Evolutionary conservation across 768 basidiomycete species (phyloP).

Genomic region (Pleurotus ostreatus): DNA sequence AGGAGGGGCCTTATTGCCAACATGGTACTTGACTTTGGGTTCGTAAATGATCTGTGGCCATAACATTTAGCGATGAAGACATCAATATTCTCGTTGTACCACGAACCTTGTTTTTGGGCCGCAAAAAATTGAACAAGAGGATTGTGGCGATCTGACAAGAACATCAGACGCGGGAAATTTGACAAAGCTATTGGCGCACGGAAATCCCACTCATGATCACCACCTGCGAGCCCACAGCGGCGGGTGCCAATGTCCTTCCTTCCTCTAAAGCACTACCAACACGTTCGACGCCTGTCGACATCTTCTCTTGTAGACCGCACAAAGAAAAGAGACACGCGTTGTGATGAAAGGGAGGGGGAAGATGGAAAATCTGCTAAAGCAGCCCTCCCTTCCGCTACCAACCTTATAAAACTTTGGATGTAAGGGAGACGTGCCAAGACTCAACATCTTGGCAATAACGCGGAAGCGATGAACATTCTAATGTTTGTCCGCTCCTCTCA

Average conservation of each 20-base stretch:
- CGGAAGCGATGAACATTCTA: too few species aligned
- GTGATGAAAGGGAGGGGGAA: background rate
- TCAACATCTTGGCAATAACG: too few species aligned
- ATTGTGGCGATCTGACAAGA: slow-evolving; percentile 44
- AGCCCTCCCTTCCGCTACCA: background rate
- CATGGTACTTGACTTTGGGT: slow-evolving; percentile 90
- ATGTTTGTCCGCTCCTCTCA: too few species aligned
- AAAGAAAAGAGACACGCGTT: too few species aligned
- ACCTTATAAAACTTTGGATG: background rate
- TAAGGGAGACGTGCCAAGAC: too few species aligned
- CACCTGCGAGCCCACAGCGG: slow-evolving; percentile 76
- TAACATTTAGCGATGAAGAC: slow-evolving; percentile 1
- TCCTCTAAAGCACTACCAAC: slow-evolving; percentile 1
- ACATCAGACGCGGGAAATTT: background rate
- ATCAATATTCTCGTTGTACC: slow-evolving; percentile 16
- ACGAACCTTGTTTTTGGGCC: slow-evolving; percentile 88
- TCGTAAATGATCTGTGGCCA: slow-evolving; percentile 74
- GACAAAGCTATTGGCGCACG: background rate
- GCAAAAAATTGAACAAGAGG: slow-evolving; percentile 65
- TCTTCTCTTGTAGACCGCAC: background rate
- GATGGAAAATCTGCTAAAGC: background rate
- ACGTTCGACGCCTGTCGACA: slow-evolving; percentile 1
- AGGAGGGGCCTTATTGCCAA: slow-evolving; percentile 72
- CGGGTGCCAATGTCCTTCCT: slow-evolving; percentile 67
- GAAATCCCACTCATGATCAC: slow-evolving; percentile 70